Percentiles rank a stretch among this genome's conserved stretches.
Evolutionary conservation across 805 yeast genomes (phyloP).

Genomic region (Myxozyma sirexii): DNA sequence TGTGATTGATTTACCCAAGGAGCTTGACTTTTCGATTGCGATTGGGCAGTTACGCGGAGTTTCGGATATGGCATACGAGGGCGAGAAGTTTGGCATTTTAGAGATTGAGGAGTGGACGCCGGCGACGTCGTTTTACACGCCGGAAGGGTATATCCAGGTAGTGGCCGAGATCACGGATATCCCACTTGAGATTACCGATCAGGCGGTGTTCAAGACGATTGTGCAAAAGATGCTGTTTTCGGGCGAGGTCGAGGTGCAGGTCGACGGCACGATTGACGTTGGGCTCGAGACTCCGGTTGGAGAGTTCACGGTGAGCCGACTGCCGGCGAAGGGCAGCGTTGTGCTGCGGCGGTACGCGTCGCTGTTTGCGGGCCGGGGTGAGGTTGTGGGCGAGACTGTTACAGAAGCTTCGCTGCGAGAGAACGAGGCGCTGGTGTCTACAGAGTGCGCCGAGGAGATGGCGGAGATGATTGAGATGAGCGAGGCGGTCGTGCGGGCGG

Average conservation of each 20-base stretch:
- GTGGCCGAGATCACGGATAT: slow-evolving; percentile 32
- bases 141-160: slow-evolving; percentile 33
- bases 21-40: slow-evolving; percentile 28
- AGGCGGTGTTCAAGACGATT: slow-evolving; percentile 27
- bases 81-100: slow-evolving; percentile 30
- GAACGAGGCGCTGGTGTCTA: no score
- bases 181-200: slow-evolving; percentile 35
- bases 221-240: slow-evolving; percentile 27
- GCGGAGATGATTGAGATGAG: background rate
- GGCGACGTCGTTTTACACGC: slow-evolving; percentile 24
- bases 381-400: no score
- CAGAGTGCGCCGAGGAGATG: background rate
- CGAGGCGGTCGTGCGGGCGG: background rate
- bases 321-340: slow-evolving; percentile 34
- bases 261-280: slow-evolving; percentile 33
- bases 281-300: slow-evolving; percentile 30
- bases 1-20: slow-evolving; percentile 32
- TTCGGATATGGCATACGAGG: slow-evolving; percentile 30
- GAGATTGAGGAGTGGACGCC: slow-evolving; percentile 31
- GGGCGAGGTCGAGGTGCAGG: slow-evolving; percentile 31
- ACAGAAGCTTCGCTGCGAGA: no score
- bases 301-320: slow-evolving; percentile 17
- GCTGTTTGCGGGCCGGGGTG: background rate
- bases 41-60: slow-evolving; percentile 26
- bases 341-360: slow-evolving; percentile 9